Evolutionary conservation across 106 monocot genomes (phyloP).

Genomic region (Triglochin maritima): DNA sequence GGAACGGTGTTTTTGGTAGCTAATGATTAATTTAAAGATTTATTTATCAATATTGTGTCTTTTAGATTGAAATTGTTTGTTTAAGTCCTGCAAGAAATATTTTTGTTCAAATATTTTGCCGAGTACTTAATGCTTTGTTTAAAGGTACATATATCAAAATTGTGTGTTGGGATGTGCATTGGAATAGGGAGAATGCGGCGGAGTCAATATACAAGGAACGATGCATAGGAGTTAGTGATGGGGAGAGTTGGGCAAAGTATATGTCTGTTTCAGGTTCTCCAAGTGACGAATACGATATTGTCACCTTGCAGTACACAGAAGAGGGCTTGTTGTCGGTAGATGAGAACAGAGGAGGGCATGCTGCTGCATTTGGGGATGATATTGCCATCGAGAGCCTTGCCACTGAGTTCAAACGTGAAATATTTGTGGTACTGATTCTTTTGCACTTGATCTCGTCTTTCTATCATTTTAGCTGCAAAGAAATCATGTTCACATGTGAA

Average conservation of each 20-base stretch:
- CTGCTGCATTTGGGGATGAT: conserved; percentile 93
- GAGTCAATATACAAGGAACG: conserved; percentile 85
- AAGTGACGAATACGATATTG: conserved; percentile 75
- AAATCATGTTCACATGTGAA: too few relatives aligned
- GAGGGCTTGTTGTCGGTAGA: conserved; percentile 76
- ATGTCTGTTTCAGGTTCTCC: conserved; percentile 80
- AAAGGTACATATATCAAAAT: neutral
- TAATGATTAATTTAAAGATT: too few relatives aligned
- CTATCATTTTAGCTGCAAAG: too few relatives aligned
- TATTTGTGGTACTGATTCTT: conserved; percentile 58
- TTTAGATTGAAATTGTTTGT: neutral
- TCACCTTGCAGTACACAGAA: conserved; percentile 82
- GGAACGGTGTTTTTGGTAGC: too few relatives aligned
- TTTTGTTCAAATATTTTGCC: neutral
- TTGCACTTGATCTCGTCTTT: neutral
- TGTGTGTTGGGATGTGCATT: neutral
- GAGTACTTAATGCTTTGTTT: neutral
- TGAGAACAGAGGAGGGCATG: conserved; percentile 71
- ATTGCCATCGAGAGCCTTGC: conserved; percentile 85
- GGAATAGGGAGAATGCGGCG: conserved; percentile 51
- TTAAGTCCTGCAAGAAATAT: neutral
- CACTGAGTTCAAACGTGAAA: conserved; percentile 73
- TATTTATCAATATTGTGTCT: too few relatives aligned
- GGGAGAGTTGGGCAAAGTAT: conserved; percentile 81
- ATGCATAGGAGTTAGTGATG: conserved; percentile 55